Percentiles rank a stretch among this genome's conserved stretches.
Conservation (phyloP, 495 filamentous ascomycete genomes). For the Bacidia gigantensis region DNA sequence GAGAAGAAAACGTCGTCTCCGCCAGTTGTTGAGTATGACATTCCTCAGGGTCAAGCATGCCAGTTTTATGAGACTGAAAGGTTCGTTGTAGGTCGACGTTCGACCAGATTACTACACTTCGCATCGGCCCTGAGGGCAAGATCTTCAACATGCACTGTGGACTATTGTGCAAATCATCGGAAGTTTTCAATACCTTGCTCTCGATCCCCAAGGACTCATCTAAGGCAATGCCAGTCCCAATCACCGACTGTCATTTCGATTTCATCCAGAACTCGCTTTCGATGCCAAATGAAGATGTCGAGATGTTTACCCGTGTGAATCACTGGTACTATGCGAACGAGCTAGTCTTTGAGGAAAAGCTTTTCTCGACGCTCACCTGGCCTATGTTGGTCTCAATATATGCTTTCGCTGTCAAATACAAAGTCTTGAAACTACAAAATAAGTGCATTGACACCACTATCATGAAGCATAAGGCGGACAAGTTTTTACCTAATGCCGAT, state of each 20-base stretch:
- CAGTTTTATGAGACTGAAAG: too few relatives aligned
- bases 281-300: neutral
- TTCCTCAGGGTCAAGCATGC: too few relatives aligned
- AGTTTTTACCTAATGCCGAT: neutral
- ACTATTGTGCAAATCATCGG: neutral
- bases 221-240: neutral
- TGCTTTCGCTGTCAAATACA: neutral
- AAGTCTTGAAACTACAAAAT: constrained; percentile 1
- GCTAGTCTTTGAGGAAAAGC: neutral
- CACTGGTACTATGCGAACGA: constrained; percentile 3
- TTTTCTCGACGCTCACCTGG: neutral
- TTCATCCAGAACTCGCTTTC: neutral
- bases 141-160: neutral
- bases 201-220: neutral
- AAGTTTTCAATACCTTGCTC: neutral
- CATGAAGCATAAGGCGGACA: neutral
- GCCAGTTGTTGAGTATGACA: constrained; percentile 1
- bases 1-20: neutral
- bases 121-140: neutral
- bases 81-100: neutral
- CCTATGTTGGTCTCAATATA: constrained; percentile 1
- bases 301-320: constrained; percentile 1
- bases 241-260: neutral
- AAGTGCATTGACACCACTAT: constrained; percentile 1
- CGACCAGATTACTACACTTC: neutral